phyloP scores from a whole-genome alignment of 192 early-diverging fungal species.

The Pilobolus umbonatus region DNA sequence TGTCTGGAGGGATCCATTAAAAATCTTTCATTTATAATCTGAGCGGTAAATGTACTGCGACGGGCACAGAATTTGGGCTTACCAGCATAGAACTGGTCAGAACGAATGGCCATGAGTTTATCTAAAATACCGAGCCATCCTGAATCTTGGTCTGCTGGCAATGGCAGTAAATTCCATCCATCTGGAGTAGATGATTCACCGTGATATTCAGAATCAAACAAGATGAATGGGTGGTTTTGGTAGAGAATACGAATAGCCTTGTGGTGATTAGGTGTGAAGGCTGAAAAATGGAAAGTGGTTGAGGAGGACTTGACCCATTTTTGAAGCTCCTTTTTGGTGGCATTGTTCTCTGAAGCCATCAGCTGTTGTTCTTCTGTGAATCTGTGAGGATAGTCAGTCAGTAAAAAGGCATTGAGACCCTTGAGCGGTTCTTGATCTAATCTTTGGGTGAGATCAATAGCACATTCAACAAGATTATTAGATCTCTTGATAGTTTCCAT shows the following conservation, averaged over 20 bases:
- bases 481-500: slow-evolving; percentile 17
- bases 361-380: slow-evolving; percentile 4
- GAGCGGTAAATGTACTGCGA: slow-evolving; percentile 30
- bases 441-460: slow-evolving; percentile 14
- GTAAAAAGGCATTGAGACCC: slow-evolving; percentile 21
- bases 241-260: slow-evolving; percentile 29
- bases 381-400: slow-evolving; percentile 36
- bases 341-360: neutral
- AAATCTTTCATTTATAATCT: slow-evolving; percentile 22
- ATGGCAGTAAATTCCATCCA: slow-evolving; percentile 23
- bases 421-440: neutral
- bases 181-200: slow-evolving; percentile 8
- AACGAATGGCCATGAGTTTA: slow-evolving; percentile 32
- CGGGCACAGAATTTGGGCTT: slow-evolving; percentile 28
- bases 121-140: slow-evolving; percentile 32
- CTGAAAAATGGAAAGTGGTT: neutral
- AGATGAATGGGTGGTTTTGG: slow-evolving; percentile 14
- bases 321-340: neutral
- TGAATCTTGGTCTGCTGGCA: slow-evolving; percentile 9
- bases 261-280: slow-evolving; percentile 25
- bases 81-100: slow-evolving; percentile 26
- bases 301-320: slow-evolving; percentile 20
- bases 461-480: slow-evolving; percentile 18
- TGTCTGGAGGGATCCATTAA: neutral
- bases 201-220: neutral